Conservation (phyloP, 768 basidiomycete genomes). For the Cubamyces lactineus region DNA sequence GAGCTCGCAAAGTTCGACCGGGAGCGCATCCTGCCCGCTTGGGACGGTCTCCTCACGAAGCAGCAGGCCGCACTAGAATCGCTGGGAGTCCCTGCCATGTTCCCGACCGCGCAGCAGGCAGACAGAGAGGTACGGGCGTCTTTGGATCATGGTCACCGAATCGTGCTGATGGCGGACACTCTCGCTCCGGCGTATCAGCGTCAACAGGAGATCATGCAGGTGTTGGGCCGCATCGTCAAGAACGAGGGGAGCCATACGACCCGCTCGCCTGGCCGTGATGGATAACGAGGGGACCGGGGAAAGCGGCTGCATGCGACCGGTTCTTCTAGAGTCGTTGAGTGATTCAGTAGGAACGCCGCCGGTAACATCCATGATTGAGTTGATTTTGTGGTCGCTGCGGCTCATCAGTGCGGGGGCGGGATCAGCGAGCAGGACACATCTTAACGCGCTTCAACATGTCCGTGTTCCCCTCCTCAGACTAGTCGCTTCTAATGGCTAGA, state of each 20-base stretch:
- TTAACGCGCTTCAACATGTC: background rate
- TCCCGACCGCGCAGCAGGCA: slow-evolving; percentile 47
- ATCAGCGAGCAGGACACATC: background rate
- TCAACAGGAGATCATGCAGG: slow-evolving; percentile 71
- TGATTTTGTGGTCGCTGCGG: background rate
- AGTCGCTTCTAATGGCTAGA: background rate
- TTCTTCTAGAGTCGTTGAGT: background rate
- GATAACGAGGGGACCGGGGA: slow-evolving; percentile 9
- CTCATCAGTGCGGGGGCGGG: background rate
- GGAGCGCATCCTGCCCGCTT: slow-evolving; percentile 71
- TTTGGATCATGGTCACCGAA: background rate
- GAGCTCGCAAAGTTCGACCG: slow-evolving; percentile 70
- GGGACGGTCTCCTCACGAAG: slow-evolving; percentile 72
- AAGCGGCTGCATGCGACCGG: background rate
- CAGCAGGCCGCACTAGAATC: slow-evolving; percentile 69
- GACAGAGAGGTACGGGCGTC: slow-evolving; percentile 58
- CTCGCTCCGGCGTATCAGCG: slow-evolving; percentile 44
- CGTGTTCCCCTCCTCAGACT: background rate
- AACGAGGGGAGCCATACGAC: slow-evolving; percentile 15
- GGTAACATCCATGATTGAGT: background rate
- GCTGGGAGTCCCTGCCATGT: slow-evolving; percentile 74
- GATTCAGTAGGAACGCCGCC: background rate
- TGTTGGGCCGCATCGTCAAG: slow-evolving; percentile 59
- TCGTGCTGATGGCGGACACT: slow-evolving; percentile 1
- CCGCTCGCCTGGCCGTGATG: slow-evolving; percentile 6